Conservation (phyloP, 805 yeast species). For the Pichia phayaonensis region DNA sequence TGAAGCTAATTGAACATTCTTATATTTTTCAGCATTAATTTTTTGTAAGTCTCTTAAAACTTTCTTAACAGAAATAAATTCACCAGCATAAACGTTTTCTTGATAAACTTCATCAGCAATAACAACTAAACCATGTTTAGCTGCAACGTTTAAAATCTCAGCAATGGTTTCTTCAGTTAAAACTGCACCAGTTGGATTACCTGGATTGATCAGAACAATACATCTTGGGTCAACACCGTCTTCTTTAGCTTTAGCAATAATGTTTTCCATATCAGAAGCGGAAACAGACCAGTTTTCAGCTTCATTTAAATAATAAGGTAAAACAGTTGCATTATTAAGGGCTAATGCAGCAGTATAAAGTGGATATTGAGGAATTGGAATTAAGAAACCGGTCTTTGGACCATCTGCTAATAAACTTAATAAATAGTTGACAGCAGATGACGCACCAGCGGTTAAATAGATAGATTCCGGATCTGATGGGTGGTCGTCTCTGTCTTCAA, state of each 20-base stretch:
- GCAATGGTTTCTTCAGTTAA: constrained; percentile 58
- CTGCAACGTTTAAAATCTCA: constrained; percentile 70
- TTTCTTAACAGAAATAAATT: constrained; percentile 78
- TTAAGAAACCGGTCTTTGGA: constrained; percentile 67
- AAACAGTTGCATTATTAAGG: constrained; percentile 69
- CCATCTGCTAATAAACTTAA: constrained; percentile 65
- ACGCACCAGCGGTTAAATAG: constrained; percentile 89
- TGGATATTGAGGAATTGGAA: constrained; percentile 98
- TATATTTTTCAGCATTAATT: constrained; percentile 42
- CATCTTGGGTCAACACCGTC: constrained; percentile 63
- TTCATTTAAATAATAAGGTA: constrained; percentile 86
- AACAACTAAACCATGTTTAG: constrained; percentile 73
- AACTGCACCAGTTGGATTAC: constrained; percentile 95
- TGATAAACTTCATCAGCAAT: constrained; percentile 98
- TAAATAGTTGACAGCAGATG: constrained; percentile 81
- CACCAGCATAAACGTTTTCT: constrained; percentile 76
- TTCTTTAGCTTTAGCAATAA: constrained; percentile 40
- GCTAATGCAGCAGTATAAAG: constrained; percentile 92
- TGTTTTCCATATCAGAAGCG: constrained; percentile 50
- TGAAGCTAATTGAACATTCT: constrained; percentile 80
- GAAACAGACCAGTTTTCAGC: constrained; percentile 76
- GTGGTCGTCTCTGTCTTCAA: constrained; percentile 69
- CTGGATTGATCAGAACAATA: constrained; percentile 92
- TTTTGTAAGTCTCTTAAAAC: constrained; percentile 60
- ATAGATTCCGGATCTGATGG: constrained; percentile 62